A percentile compares a stretch with the other conserved stretches of the same genome.
These are phyloP conservation scores for Sarcodon aspratus DNA, from an alignment of 768 basidiomycete species.

Conservation along the genomic window DNA sequence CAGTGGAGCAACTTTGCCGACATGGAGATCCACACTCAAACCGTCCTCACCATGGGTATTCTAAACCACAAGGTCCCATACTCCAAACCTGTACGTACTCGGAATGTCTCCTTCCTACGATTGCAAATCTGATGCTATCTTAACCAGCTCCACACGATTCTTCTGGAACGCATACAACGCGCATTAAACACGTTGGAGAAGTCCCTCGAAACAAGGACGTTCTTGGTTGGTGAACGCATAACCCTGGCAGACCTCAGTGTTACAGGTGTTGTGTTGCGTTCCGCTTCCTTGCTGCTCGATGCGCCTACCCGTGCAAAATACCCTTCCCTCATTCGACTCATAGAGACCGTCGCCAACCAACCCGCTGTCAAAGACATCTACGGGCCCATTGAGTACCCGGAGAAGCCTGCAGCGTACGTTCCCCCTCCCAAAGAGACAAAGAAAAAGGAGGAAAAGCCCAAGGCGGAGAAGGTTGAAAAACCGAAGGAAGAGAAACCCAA, in stretches of 20 bases:
- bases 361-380: constrained; percentile 60
- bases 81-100: constrained; percentile 61
- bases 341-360: constrained; percentile 84
- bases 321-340: constrained; percentile 73
- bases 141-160: constrained; percentile 42
- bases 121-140: not conserved
- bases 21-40: constrained; percentile 38
- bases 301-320: constrained; percentile 50
- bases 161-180: constrained; percentile 42
- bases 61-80: constrained; percentile 40
- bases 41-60: constrained; percentile 28
- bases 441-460: constrained; percentile 31
- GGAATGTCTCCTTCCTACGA: not conserved
- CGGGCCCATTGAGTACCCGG: constrained; percentile 45
- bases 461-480: constrained; percentile 23
- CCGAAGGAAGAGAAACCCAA: constrained; percentile 32
- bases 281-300: constrained; percentile 50
- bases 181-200: constrained; percentile 59
- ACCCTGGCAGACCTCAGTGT: constrained; percentile 81
- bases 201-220: constrained; percentile 72
- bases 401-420: constrained; percentile 60
- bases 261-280: constrained; percentile 45
- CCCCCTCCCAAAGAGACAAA: constrained; percentile 63
- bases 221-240: constrained; percentile 89
- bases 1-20: constrained; percentile 81